phyloP scores from a whole-genome alignment of 208 protist species.

The Wallacemonas sp. region DNA sequence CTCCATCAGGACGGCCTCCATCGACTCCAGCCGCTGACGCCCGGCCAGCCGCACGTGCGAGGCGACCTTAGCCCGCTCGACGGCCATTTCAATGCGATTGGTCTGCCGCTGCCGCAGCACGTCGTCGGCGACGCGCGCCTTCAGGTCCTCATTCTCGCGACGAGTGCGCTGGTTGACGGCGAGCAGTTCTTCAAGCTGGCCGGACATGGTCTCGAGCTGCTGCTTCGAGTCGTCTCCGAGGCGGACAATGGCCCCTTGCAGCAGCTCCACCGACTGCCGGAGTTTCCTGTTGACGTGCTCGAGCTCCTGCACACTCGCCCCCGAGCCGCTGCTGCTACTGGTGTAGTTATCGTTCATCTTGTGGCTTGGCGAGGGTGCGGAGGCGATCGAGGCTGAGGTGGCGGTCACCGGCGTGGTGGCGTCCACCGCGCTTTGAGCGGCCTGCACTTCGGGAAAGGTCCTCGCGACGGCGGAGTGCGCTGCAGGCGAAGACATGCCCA shows the following conservation, averaged over 20 bases:
- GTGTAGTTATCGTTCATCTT: neutral
- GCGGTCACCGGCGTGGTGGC: conserved; percentile 5
- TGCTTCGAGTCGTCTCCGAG: conserved; percentile 55
- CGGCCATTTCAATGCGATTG: conserved; percentile 74
- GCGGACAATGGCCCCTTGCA: conserved; percentile 53
- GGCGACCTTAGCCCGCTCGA: conserved; percentile 51
- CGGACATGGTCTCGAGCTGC: conserved; percentile 49
- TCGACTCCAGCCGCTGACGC: conserved; percentile 59
- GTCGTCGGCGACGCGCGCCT: conserved; percentile 71
- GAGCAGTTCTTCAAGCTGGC: conserved; percentile 40
- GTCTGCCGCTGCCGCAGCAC: conserved; percentile 72
- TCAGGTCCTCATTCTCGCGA: conserved; percentile 70
- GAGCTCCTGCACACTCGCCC: conserved; percentile 38
- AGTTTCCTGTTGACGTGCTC: conserved; percentile 65
- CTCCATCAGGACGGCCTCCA: conserved; percentile 78
- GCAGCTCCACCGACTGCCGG: conserved; percentile 55
- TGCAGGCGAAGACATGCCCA: neutral
- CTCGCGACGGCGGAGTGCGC: neutral
- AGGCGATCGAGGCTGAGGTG: neutral
- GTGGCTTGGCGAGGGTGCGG: neutral
- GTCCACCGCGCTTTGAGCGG: conserved; percentile 5
- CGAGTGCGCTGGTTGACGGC: conserved; percentile 36
- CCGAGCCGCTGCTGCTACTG: neutral
- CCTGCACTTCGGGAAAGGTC: neutral
- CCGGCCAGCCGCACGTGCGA: conserved; percentile 62